These are phyloP conservation scores for Cytospora schulzeri DNA, from an alignment of 2,329 filamentous ascomycete species.

Conservation along the genomic window DNA sequence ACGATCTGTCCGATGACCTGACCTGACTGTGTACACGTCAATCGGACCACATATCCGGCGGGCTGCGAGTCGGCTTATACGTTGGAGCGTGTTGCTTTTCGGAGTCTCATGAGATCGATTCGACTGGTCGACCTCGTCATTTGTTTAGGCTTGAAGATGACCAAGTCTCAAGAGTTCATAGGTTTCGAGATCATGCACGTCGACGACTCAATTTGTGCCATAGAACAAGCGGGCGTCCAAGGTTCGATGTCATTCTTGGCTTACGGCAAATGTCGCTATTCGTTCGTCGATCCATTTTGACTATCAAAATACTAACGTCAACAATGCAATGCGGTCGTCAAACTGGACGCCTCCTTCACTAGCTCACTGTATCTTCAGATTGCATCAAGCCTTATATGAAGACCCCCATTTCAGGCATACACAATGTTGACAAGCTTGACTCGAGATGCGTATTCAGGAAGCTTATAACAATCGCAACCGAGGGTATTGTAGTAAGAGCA, in stretches of 20 bases:
- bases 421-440: neutral
- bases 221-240: neutral
- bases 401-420: slow-evolving; percentile 4
- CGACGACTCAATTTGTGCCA: neutral
- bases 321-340: neutral
- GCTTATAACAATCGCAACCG: slow-evolving; percentile 2
- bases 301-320: neutral
- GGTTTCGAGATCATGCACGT: neutral
- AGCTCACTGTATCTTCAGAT: neutral
- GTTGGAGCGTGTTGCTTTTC: neutral
- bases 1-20: neutral
- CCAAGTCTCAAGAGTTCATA: neutral
- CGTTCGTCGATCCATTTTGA: neutral
- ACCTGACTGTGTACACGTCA: neutral
- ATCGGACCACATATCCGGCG: neutral
- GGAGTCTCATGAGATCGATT: neutral
- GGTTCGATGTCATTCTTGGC: neutral
- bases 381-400: neutral
- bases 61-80: neutral
- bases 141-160: neutral
- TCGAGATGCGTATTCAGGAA: slow-evolving; percentile 3
- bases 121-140: neutral
- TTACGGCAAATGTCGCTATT: neutral
- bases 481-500: neutral
- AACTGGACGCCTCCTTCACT: neutral